Conservation (phyloP, 208 protist genomes). For the Acanthamoeba lenticulata region DNA sequence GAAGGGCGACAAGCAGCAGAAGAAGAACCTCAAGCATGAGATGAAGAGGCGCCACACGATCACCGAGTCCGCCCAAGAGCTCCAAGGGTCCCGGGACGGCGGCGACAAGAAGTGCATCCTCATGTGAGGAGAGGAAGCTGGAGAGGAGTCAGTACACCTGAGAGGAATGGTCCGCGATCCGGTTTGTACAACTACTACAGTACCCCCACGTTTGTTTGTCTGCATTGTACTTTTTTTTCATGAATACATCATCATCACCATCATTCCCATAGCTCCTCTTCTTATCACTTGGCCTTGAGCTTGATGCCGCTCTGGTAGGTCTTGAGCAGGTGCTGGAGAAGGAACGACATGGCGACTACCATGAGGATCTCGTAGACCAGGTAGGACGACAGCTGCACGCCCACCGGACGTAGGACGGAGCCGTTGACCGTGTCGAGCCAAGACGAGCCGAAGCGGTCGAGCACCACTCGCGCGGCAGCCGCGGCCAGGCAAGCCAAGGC, state of each 20-base stretch:
- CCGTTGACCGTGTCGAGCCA: constrained; percentile 3
- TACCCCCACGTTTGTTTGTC: too few species aligned
- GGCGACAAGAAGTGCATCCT: neutral
- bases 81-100: neutral
- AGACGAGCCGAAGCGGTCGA: neutral
- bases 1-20: neutral
- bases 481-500: neutral
- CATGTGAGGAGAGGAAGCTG: too few species aligned
- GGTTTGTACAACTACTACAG: too few species aligned
- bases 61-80: neutral
- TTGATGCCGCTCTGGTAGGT: neutral
- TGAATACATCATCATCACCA: too few species aligned
- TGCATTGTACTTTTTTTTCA: too few species aligned
- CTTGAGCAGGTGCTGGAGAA: neutral
- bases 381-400: neutral
- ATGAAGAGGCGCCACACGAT: neutral
- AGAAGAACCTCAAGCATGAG: neutral
- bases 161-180: too few species aligned
- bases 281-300: neutral
- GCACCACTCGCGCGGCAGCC: neutral
- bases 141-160: too few species aligned
- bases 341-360: neutral
- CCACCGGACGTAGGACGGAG: neutral
- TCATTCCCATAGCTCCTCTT: too few species aligned
- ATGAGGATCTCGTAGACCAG: neutral